A percentile compares a stretch with the other conserved stretches of the same genome.
Conservation (phyloP, 1,139 yeast genomes). For the Pneumocystis wakefieldiae region DNA sequence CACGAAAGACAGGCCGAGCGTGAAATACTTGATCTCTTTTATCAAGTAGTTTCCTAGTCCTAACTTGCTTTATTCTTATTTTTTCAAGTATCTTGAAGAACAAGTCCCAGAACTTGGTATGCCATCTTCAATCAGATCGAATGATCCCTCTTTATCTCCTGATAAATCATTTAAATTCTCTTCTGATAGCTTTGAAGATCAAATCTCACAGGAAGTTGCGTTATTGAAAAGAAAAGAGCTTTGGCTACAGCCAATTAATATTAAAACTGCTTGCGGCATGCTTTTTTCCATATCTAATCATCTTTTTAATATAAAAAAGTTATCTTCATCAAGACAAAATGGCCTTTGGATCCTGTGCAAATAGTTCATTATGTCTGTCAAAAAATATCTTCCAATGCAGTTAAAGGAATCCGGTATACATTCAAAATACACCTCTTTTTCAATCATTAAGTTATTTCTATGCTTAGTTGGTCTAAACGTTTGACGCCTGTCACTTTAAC, state of each 20-base stretch:
- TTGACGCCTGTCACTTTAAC: conserved; percentile 68
- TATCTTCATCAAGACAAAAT: background rate
- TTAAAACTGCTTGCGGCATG: background rate
- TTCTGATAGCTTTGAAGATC: background rate
- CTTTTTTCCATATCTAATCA: background rate
- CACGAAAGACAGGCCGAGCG: background rate
- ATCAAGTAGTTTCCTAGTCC: background rate
- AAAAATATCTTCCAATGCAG: background rate
- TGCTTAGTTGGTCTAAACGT: conserved; percentile 36
- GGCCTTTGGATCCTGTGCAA: background rate
- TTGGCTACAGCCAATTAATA: background rate
- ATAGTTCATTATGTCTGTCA: background rate
- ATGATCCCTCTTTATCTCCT: too few relatives aligned
- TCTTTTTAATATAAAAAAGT: background rate
- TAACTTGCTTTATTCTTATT: too few relatives aligned
- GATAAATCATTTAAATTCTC: too few relatives aligned
- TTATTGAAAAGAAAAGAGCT: background rate
- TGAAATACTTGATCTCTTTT: background rate
- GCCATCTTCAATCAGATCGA: too few relatives aligned
- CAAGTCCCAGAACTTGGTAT: too few relatives aligned
- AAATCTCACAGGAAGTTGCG: background rate
- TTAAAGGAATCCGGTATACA: background rate
- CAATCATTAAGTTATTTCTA: conserved; percentile 7
- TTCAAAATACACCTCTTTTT: background rate
- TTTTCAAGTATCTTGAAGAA: too few relatives aligned